Evolutionary conservation across 73 alveolate species (phyloP), one percentile per base, ranked within the genome.

Genomic region (Tetrahymena elliotti): DNA sequence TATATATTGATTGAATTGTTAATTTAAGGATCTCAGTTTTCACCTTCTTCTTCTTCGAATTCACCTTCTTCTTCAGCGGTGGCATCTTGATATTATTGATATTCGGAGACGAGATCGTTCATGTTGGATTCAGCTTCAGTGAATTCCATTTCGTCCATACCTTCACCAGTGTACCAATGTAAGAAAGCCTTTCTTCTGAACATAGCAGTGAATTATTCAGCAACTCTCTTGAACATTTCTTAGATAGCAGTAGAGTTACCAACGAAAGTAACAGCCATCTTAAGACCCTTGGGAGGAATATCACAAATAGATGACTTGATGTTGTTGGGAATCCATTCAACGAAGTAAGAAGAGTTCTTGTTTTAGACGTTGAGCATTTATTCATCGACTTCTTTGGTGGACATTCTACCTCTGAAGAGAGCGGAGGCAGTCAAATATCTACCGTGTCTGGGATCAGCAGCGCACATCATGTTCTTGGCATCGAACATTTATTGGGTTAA

Each of bases 391-490:
- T 98, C 99, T 95, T 98, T 98, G 93, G 99, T 98, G 47, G 99
- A 97, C 99, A 98, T 98, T 97, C 99, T 97, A 68, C 99, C 99
- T 98, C 99, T 98, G 99, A 99, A 99, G 97, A 97, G 97, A 93
- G 99, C 99, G 33, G 99, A 98, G 94, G 99, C 99, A 92, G 99
- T 98, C 96, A 99, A 96, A 96, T 98, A 98, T 95, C 99, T 96
- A 95, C 99, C 99, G 97, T 98, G 99, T 97, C 99, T 98, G 95
- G 99, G 99, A 96, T 98, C 99, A 40, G 99, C 96, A 38, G 99
- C 99, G 97, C 99, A 98, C 99, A 99, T 98, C 99, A 98, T 98
- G 98, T 98, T 99, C 99, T 99, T 98, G 96, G 99, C 99, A 96
- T 98, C 99, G 97, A 98, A 99, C 99, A 99, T 97, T 97, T 98